Evolutionary conservation across 2,329 filamentous ascomycete species (phyloP).

Genomic region (Colletotrichum sp.): DNA sequence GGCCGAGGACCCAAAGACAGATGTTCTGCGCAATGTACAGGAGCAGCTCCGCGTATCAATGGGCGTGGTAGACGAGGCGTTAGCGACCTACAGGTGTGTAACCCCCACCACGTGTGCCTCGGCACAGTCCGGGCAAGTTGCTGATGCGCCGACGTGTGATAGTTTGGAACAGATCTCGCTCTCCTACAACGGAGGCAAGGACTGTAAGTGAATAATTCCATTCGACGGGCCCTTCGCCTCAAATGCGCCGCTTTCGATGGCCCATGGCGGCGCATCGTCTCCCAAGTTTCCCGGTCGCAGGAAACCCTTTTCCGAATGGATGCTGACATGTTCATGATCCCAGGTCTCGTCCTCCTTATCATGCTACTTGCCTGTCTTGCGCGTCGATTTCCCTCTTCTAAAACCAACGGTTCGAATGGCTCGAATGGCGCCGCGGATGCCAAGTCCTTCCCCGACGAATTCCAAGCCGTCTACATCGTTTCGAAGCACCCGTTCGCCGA

Average conservation of each 20-base stretch:
- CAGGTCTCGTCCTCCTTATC: slow-evolving; percentile 80
- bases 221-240: neutral
- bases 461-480: slow-evolving; percentile 90
- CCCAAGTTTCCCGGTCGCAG: neutral
- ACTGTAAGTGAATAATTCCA: slow-evolving; percentile 60
- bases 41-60: slow-evolving; percentile 76
- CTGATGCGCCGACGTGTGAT: slow-evolving; percentile 12
- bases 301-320: neutral
- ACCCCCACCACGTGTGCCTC: neutral
- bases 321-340: neutral
- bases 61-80: slow-evolving; percentile 74
- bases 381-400: slow-evolving; percentile 33
- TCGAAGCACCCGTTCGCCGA: slow-evolving; percentile 83
- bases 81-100: slow-evolving; percentile 75
- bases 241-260: neutral
- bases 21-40: slow-evolving; percentile 70
- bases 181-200: slow-evolving; percentile 97
- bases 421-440: slow-evolving; percentile 13
- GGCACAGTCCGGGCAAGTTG: neutral
- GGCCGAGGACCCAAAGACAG: slow-evolving; percentile 58
- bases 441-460: slow-evolving; percentile 40
- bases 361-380: slow-evolving; percentile 76
- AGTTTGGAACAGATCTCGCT: slow-evolving; percentile 82
- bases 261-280: neutral
- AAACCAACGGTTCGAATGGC: slow-evolving; percentile 12